Evolutionary conservation across 306 rosid genomes (phyloP).

Genomic region (Vachellia pachyceras): DNA sequence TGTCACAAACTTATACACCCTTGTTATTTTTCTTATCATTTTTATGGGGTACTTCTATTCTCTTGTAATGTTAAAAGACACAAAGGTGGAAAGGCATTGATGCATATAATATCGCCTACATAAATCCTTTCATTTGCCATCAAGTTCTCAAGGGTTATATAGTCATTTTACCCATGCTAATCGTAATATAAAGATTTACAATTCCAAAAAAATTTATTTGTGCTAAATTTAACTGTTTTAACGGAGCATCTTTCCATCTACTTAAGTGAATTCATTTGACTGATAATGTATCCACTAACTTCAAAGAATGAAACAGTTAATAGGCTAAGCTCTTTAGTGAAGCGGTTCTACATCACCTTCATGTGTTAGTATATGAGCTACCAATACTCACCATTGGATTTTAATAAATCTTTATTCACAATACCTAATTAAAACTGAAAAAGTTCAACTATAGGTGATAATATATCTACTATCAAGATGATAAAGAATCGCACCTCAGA

Average conservation of each 20-base stretch:
- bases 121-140: constrained; percentile 25
- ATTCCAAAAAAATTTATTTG: not conserved
- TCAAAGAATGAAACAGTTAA: not conserved
- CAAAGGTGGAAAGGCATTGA: not conserved
- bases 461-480: not conserved
- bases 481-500: constrained; percentile 68
- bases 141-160: not conserved
- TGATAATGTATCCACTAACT: not conserved
- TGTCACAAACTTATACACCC: not conserved
- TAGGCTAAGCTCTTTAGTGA: not conserved
- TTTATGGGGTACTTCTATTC: not conserved
- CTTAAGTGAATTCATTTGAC: not conserved
- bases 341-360: not conserved
- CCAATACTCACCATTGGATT: constrained; percentile 9
- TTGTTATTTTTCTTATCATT: not conserved
- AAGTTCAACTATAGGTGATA: constrained; percentile 26
- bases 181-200: not conserved
- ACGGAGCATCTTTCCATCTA: not conserved
- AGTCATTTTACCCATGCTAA: not conserved
- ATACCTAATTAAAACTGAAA: constrained; percentile 27
- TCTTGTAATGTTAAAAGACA: constrained; percentile 16
- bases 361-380: not conserved
- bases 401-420: constrained; percentile 16
- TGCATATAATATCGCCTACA: not conserved
- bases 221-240: not conserved